These are phyloP conservation scores for Ascochyta lentis DNA, from an alignment of 2,329 filamentous ascomycete species.

Conservation along the genomic window DNA sequence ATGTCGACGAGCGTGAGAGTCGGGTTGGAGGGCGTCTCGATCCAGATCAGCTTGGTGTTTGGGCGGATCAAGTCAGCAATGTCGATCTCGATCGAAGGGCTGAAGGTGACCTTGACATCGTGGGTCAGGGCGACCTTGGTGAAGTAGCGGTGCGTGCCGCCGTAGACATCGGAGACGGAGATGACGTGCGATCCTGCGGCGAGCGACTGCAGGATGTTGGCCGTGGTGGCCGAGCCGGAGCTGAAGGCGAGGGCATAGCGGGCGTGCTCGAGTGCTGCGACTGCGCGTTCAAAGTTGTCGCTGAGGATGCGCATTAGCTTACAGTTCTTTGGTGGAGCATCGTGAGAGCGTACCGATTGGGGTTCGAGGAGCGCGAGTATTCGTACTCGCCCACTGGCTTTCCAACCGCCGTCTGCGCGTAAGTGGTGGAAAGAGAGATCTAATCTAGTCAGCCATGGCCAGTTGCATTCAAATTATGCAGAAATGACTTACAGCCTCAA, in stretches of 20 bases:
- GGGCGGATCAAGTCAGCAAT: constrained; percentile 83
- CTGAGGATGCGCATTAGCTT: constrained; percentile 51
- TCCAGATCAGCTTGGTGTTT: constrained; percentile 95
- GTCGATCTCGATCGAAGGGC: constrained; percentile 88
- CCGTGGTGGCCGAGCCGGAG: constrained; percentile 92
- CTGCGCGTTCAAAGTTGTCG: constrained; percentile 88
- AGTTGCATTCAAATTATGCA: neutral
- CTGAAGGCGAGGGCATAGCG: constrained; percentile 93
- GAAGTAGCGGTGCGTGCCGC: constrained; percentile 97
- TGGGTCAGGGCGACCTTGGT: constrained; percentile 96
- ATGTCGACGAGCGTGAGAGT: constrained; percentile 94
- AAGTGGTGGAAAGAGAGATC: constrained; percentile 96
- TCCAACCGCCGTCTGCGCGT: constrained; percentile 87
- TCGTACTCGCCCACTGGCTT: constrained; percentile 88
- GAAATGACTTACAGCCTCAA: constrained; percentile 70
- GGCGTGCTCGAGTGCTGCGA: constrained; percentile 91
- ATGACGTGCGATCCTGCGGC: constrained; percentile 92
- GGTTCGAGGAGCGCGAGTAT: constrained; percentile 92
- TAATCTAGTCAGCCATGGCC: constrained; percentile 38
- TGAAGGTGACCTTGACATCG: constrained; percentile 93
- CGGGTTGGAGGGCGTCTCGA: constrained; percentile 93
- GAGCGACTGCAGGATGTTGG: constrained; percentile 89
- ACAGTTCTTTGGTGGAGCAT: neutral
- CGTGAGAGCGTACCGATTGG: constrained; percentile 67
- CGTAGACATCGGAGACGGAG: constrained; percentile 96